Conservation (phyloP, 2,329 filamentous ascomycete species). For the Colletotrichum brevisporum region DNA sequence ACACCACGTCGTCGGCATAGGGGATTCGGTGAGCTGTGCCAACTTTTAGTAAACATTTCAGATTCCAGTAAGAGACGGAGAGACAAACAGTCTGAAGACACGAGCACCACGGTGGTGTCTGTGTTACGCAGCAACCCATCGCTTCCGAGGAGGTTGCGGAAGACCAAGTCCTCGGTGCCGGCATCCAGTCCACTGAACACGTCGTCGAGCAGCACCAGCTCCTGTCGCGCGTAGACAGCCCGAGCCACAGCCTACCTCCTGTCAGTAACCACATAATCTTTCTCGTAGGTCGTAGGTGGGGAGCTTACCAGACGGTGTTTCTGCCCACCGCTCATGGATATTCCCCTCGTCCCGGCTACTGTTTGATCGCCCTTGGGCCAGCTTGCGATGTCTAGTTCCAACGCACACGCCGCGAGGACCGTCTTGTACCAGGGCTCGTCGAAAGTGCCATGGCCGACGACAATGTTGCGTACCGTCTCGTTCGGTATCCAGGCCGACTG, state of each 20-base stretch:
- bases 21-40: slow-evolving; percentile 33
- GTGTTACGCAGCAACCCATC: slow-evolving; percentile 43
- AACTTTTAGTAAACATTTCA: not conserved
- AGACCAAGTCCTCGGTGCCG: slow-evolving; percentile 45
- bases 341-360: slow-evolving; percentile 52
- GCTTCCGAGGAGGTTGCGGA: slow-evolving; percentile 44
- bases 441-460: slow-evolving; percentile 46
- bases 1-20: slow-evolving; percentile 34
- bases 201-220: slow-evolving; percentile 48
- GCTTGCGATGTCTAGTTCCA: slow-evolving; percentile 47
- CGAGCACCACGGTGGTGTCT: slow-evolving; percentile 42
- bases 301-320: slow-evolving; percentile 47
- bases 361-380: slow-evolving; percentile 52
- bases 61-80: not conserved
- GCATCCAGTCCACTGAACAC: slow-evolving; percentile 51
- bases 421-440: slow-evolving; percentile 50
- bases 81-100: slow-evolving; percentile 36
- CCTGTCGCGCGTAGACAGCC: slow-evolving; percentile 47
- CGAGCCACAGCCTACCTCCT: slow-evolving; percentile 45
- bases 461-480: slow-evolving; percentile 50
- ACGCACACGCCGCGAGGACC: slow-evolving; percentile 52
- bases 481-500: slow-evolving; percentile 49
- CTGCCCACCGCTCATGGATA: slow-evolving; percentile 56
- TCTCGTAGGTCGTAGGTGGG: rapidly evolving
- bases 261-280: not conserved